Base-by-base conservation (phyloP, 352 stramenopile genomes). In the Plasmopara halstedii region DNA sequence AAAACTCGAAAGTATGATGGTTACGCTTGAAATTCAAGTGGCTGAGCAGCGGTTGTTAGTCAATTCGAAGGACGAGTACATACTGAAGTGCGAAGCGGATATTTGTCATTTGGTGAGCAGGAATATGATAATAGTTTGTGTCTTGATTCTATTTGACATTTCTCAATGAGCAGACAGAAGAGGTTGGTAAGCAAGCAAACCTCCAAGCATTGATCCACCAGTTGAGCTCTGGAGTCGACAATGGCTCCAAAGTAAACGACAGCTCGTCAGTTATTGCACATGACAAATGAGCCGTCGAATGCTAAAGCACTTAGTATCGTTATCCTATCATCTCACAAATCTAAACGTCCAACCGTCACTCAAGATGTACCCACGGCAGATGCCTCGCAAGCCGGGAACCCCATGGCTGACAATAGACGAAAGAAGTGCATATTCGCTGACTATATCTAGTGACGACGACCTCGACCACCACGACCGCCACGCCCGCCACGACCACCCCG, bases 201-300 rank as follows among this genome's bases (percentile, higher is more conserved):
- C 49, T 92, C 0, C 81, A 92, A 48, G 71, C 77, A 15, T 62
- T 92, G 31, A 92, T 92, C 45, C 80, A 92, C 35, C 75, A 92
- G 33, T 55, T 92, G 18, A 89, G 77, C 52, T 90, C 79, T 7
- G 71, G 73, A 4, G 67, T 71, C 18, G 70, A 87, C 35, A 54
- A 38, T 26, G 51, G 58, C 52, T 53, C 58, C 18, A 69, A 76
- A 26, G 55, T 73, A 3, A 56, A 64, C 17, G 72, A 70, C 25
- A 62, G 59, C 1, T 71, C 64, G 15, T 73, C 74, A 3, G 85
- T 70, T 39, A 63, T 84, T 11, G 63, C 63, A 6, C 63, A 66
- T 15, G 66, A 87, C 39, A 87, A 70, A 46, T 87, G 46, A 29
- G 25, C 25, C 11, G 6, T 29, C 25, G 11, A 10, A 4, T 29